These are phyloP conservation scores for Mikania micrantha DNA, from an alignment of 129 eudicot genomes.

Conservation along the genomic window DNA sequence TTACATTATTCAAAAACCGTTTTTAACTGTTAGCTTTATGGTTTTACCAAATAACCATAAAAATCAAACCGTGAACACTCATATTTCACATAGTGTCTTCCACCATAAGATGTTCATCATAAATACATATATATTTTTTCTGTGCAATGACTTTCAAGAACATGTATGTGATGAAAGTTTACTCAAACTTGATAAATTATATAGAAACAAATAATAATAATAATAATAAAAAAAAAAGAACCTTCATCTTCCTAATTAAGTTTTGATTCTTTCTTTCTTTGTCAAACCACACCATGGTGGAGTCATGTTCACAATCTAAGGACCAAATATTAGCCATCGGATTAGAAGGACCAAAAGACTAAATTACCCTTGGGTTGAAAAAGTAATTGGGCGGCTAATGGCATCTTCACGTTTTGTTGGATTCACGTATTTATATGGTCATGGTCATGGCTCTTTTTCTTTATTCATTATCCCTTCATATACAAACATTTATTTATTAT, in stretches of 20 bases:
- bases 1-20: too few species aligned
- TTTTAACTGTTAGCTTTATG: too few species aligned
- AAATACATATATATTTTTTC: too few species aligned
- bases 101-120: too few species aligned
- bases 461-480: constrained; percentile 9
- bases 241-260: background rate
- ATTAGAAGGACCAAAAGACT: constrained; percentile 13
- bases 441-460: constrained; percentile 12
- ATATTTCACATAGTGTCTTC: too few species aligned
- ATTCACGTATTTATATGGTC: constrained; percentile 30
- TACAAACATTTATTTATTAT: background rate
- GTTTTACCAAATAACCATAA: too few species aligned
- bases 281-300: constrained; percentile 27
- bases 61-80: too few species aligned
- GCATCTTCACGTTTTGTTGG: constrained; percentile 32
- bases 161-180: too few species aligned
- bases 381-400: constrained; percentile 31
- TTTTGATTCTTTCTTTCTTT: constrained; percentile 19
- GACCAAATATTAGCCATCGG: constrained; percentile 5
- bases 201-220: constrained; percentile 1
- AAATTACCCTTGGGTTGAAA: constrained; percentile 26
- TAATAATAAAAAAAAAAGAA: background rate
- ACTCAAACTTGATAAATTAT: too few species aligned
- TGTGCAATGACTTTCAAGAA: too few species aligned
- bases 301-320: constrained; percentile 14